Base-by-base conservation (phyloP, 164 flowering plant genomes). In the Liquidambar formosana region DNA sequence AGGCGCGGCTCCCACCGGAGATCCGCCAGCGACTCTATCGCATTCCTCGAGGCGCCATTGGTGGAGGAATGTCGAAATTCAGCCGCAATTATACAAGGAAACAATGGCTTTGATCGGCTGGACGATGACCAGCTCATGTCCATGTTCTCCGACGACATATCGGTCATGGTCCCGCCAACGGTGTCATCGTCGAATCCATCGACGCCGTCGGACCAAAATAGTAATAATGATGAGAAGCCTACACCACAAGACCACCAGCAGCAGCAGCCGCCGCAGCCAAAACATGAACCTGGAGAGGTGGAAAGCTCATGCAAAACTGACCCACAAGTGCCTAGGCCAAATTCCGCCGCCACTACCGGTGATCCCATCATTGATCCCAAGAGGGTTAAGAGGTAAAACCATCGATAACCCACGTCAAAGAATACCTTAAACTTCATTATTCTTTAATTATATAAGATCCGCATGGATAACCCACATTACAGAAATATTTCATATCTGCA, bases 41-140 rank as follows among this genome's bases (percentile, higher is more conserved):
- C 93, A 25, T 89, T 87, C 80, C 80, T 85, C 2, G 90, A 89
- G 51, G 57, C 73, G 0, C 79, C 79, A 2, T 53, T 78, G 48
- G 72, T 45, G 4, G 83, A 79, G 0, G 80, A 80, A 46, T 64
- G 80, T 60, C 54, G 73, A 8, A 64, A 67, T 56, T 59, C 63
- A 2, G 19, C 75, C 13, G 21, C 66, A 27, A 18, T 27, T 16
- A 52, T 33, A 64, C 54, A 49, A 14, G 66, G 47, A n/a, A 51
- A 46, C 47, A 38, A 23, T 27, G 82, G 75, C 1, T 89, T 89
- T 41, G 89, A 86, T 26, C 66, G 81, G 14, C 23, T 87, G 57
- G 93, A 91, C 38, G 96, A 91, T 41, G 87, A 89, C 71, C 92
- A 89, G 78, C 81, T 89, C 66, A 68, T 86, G 82, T 80, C 86